These are phyloP conservation scores for Boletus rubropictus DNA, from an alignment of 768 basidiomycete genomes.

Conservation along the genomic window DNA sequence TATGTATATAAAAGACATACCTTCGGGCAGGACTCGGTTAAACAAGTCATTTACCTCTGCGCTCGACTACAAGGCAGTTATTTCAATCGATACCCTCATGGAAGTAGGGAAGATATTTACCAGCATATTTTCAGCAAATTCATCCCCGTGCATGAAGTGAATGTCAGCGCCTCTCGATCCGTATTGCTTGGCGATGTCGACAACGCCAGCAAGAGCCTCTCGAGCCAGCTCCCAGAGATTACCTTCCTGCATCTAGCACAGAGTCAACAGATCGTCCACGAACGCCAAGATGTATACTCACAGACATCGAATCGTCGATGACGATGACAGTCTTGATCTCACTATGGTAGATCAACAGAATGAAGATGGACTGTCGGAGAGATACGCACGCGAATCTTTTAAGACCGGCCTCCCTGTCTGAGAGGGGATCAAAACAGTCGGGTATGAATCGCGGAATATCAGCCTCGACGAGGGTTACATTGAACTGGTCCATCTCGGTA, in stretches of 20 bases:
- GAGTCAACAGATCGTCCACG: neutral
- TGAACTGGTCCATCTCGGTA: conserved; percentile 17
- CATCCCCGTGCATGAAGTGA: conserved; percentile 36
- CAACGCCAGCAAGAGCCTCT: conserved; percentile 39
- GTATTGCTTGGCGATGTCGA: conserved; percentile 33
- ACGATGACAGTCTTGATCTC: conserved; percentile 40
- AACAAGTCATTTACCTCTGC: conserved; percentile 22
- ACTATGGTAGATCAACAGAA: conserved; percentile 15
- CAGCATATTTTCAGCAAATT: conserved; percentile 27
- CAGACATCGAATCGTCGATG: conserved; percentile 38
- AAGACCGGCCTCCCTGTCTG: conserved; percentile 21
- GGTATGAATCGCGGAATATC: conserved; percentile 28
- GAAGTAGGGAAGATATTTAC: conserved; percentile 2
- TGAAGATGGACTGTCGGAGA: neutral
- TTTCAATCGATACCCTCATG: neutral
- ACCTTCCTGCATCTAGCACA: conserved; percentile 36
- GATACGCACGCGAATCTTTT: conserved; percentile 26
- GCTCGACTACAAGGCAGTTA: conserved; percentile 13
- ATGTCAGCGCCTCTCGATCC: conserved; percentile 38
- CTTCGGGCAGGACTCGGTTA: conserved; percentile 22
- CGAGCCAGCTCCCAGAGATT: conserved; percentile 35
- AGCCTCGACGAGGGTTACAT: conserved; percentile 23
- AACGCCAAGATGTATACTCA: conserved; percentile 2
- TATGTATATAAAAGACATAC: conserved; percentile 3
- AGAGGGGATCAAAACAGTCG: neutral